These are phyloP conservation scores for Penicillium hesseltinei DNA, from an alignment of 2,329 filamentous ascomycete species.

Conservation along the genomic window DNA sequence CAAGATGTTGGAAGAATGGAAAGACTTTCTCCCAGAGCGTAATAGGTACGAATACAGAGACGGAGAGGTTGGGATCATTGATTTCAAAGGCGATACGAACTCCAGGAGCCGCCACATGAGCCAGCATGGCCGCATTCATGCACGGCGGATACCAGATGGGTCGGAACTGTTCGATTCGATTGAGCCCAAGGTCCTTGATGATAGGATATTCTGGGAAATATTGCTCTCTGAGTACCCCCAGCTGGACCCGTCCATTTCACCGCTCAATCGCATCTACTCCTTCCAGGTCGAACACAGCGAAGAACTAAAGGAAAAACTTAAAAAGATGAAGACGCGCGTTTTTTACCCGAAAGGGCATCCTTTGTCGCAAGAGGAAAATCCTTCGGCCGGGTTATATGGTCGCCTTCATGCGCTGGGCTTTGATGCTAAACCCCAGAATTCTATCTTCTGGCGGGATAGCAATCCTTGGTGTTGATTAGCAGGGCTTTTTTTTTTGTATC, in stretches of 20 bases:
- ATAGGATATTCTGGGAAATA: slow-evolving; percentile 13
- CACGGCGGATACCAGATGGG: slow-evolving; percentile 10
- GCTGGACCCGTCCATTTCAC: slow-evolving; percentile 8
- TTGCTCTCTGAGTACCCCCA: slow-evolving; percentile 9
- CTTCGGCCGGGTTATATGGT: slow-evolving; percentile 18
- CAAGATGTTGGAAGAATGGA: slow-evolving; percentile 49
- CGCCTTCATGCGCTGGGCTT: slow-evolving; percentile 17
- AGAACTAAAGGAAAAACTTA: slow-evolving; percentile 5
- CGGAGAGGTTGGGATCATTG: slow-evolving; percentile 42
- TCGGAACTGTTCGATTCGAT: slow-evolving; percentile 12
- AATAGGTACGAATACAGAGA: slow-evolving; percentile 30
- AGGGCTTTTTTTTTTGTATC: background rate
- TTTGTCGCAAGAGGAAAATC: slow-evolving; percentile 12
- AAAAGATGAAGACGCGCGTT: slow-evolving; percentile 18
- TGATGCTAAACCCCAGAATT: slow-evolving; percentile 8
- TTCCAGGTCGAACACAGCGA: slow-evolving; percentile 8
- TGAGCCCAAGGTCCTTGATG: slow-evolving; percentile 1
- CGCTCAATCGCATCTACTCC: slow-evolving; percentile 14
- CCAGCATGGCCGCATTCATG: slow-evolving; percentile 1
- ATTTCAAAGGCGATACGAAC: slow-evolving; percentile 32
- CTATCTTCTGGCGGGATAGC: slow-evolving; percentile 14
- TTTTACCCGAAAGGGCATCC: slow-evolving; percentile 15
- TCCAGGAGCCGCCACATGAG: slow-evolving; percentile 17
- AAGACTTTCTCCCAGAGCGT: slow-evolving; percentile 44
- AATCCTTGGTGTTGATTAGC: slow-evolving; percentile 11